These are phyloP conservation scores for Punctularia strigosozonata DNA, from an alignment of 768 basidiomycete genomes.

Conservation along the genomic window DNA sequence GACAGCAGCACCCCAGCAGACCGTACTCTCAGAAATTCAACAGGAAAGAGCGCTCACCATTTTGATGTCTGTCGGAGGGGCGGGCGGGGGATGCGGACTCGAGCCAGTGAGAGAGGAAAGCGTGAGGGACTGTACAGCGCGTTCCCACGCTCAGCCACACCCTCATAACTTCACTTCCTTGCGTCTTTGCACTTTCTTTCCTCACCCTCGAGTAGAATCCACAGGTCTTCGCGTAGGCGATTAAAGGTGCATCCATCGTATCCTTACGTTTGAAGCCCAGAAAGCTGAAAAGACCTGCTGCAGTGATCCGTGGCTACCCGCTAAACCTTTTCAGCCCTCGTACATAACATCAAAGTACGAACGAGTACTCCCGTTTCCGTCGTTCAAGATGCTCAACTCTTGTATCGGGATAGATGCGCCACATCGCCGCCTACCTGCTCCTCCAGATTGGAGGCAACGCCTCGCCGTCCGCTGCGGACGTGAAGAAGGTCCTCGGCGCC, in stretches of 20 bases:
- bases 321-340: conserved; percentile 22
- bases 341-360: conserved; percentile 32
- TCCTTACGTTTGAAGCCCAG: background rate
- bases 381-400: no score
- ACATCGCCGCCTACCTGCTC: conserved; percentile 94
- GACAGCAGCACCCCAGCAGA: no score
- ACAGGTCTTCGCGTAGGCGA: conserved; percentile 86
- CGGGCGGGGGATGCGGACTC: no score
- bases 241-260: conserved; percentile 51
- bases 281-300: conserved; percentile 7
- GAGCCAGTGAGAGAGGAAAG: no score
- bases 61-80: no score
- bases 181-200: conserved; percentile 15
- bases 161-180: conserved; percentile 1
- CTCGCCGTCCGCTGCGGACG: conserved; percentile 73
- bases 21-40: no score
- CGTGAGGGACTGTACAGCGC: conserved; percentile 56
- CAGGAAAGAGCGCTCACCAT: no score
- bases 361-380: background rate
- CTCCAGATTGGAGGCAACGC: conserved; percentile 91
- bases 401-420: conserved; percentile 80
- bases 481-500: conserved; percentile 75
- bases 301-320: conserved; percentile 95
- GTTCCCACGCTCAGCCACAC: conserved; percentile 12
- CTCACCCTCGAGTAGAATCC: conserved; percentile 68